Percentiles rank a stretch among this genome's conserved stretches.
Evolutionary conservation across 306 rosid genomes (phyloP).

Genomic region (Betula pendula): DNA sequence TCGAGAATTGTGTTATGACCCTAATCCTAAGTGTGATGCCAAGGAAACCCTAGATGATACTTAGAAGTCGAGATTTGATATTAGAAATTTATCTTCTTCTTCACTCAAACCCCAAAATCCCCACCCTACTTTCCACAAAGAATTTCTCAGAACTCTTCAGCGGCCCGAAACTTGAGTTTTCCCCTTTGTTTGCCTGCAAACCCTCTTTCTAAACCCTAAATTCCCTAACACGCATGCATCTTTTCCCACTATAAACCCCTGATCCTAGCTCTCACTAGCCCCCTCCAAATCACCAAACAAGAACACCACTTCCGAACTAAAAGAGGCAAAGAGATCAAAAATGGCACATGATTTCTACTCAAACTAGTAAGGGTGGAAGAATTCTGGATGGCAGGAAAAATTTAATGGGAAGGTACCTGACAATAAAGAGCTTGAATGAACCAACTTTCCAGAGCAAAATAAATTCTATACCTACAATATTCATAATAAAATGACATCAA

Average conservation of each 20-base stretch:
- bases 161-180: neutral
- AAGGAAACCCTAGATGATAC: neutral
- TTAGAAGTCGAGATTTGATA: neutral
- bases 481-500: slow-evolving; percentile 1
- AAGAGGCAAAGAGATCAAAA: neutral
- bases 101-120: slow-evolving; percentile 3
- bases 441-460: neutral
- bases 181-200: neutral
- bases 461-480: slow-evolving; percentile 4
- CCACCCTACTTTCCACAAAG: neutral
- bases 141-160: neutral
- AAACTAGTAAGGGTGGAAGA: neutral
- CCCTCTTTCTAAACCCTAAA: neutral
- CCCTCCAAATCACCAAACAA: neutral
- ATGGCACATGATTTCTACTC: neutral
- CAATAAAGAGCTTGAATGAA: neutral
- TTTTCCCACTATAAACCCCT: neutral
- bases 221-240: neutral
- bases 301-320: neutral
- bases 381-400: neutral
- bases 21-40: neutral
- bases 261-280: too few relatives aligned
- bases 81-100: neutral
- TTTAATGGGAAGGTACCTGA: neutral
- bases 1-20: neutral